These are phyloP conservation scores for Reutealis trisperma DNA, from an alignment of 345 rosid genomes.

Conservation along the genomic window DNA sequence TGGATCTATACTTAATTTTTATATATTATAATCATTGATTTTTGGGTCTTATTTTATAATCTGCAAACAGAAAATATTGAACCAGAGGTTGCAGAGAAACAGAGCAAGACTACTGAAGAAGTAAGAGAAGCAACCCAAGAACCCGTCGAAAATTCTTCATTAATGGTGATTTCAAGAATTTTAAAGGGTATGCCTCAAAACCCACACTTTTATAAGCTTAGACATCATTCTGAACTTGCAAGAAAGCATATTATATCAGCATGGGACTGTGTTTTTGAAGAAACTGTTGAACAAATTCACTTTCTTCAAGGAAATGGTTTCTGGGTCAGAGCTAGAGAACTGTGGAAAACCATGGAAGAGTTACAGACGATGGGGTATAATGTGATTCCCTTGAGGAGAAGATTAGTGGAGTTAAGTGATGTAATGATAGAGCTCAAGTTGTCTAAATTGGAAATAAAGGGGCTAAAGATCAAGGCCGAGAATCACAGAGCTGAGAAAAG, in stretches of 20 bases:
- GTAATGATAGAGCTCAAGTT: slow-evolving; percentile 1
- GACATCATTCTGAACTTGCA: slow-evolving; percentile 20
- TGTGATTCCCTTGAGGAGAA: slow-evolving; percentile 27
- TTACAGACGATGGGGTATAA: slow-evolving; percentile 32
- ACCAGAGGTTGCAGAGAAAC: neutral
- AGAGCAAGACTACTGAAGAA: neutral
- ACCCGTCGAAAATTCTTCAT: slow-evolving; percentile 11
- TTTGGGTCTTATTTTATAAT: neutral
- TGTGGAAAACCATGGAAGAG: slow-evolving; percentile 30
- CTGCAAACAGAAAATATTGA: neutral
- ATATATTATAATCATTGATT: no score
- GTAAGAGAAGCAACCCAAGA: slow-evolving; percentile 13
- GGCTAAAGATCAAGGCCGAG: slow-evolving; percentile 29
- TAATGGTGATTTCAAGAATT: slow-evolving; percentile 16
- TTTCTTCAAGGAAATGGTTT: slow-evolving; percentile 8
- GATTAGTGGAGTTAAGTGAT: slow-evolving; percentile 19
- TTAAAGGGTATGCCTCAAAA: slow-evolving; percentile 21
- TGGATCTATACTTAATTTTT: no score
- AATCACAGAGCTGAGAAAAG: slow-evolving; percentile 20
- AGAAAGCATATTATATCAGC: slow-evolving; percentile 8
- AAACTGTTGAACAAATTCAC: slow-evolving; percentile 17
- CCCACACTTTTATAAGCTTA: slow-evolving; percentile 28
- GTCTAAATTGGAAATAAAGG: neutral
- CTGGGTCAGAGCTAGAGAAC: slow-evolving; percentile 19
- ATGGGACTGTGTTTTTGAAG: slow-evolving; percentile 25